Evolutionary conservation across 306 rosid genomes (phyloP), one percentile per base, ranked within the genome.

Genomic region (Cucumis melo): DNA sequence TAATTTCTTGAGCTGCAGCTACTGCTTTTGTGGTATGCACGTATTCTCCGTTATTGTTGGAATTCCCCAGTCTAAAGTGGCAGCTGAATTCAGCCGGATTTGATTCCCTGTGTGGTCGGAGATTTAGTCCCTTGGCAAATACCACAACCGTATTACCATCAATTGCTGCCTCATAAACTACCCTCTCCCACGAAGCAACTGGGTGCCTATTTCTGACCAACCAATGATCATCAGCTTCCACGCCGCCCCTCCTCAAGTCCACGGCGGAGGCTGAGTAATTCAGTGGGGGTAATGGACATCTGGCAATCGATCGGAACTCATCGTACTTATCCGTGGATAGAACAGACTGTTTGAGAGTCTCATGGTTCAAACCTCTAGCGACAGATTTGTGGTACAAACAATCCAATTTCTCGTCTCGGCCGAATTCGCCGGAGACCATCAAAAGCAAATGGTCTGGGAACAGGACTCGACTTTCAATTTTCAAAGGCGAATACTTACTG

Each of bases 71-170:
- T 65, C 87, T 91, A 50, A 92, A 95, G 39, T 86, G 96, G 81
- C 99, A 95, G 14, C 84, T 77, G 71, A 90, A 83, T 27, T 71
- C 82, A 38, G 86, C 76, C 24, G 98, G 98, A 83, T 95, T 88
- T n/a, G 98, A 88, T 51, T 81, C 83, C 91, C 58, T 86, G 75
- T 95, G 97, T 1, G 97, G 98, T 21, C 85, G 76, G 41, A 95
- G 99, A 79, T 89, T 95, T 83, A 95, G 29, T 13, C 99, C 99
- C 81, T 95, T 95, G 9, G 82, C 92, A 68, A 95, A 95, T 63
- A 90, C 93, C 39, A 89, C 89, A 48, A 78, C 96, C 3, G 90
- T 89, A 42, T 89, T 88, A 13, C 85, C 91, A 23, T 95, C 99
- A 5, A 92, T 80, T 17, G 39, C 86, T 53, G 97, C 97, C 53